These are phyloP conservation scores for Avena atlantica DNA, from an alignment of 176 grass and related monocot species.

Conservation along the genomic window DNA sequence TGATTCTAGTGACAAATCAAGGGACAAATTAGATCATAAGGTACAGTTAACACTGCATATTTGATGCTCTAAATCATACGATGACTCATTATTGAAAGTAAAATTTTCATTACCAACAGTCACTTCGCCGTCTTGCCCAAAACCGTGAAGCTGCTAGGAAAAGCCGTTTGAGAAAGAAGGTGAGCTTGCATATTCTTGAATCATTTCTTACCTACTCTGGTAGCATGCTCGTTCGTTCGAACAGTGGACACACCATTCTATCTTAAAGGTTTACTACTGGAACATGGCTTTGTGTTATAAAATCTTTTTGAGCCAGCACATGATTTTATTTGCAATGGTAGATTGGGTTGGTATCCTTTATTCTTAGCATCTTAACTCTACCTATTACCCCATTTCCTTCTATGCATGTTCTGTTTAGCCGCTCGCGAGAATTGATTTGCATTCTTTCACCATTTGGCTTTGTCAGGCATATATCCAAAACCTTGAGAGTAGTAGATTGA, in stretches of 20 bases:
- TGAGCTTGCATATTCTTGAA: slow-evolving; percentile 37
- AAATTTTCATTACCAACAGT: slow-evolving; percentile 48
- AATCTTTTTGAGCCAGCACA: background rate
- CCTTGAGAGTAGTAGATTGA: slow-evolving; percentile 92
- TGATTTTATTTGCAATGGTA: slow-evolving; percentile 25
- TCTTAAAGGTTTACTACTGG: background rate
- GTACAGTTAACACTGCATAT: slow-evolving; percentile 46
- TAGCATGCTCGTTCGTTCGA: slow-evolving; percentile 19
- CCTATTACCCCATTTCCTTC: background rate
- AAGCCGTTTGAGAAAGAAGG: slow-evolving; percentile 97
- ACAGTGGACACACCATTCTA: background rate
- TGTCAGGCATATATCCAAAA: slow-evolving; percentile 92
- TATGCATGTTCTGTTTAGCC: slow-evolving; percentile 7
- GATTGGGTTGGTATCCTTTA: slow-evolving; percentile 15
- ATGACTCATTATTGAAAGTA: slow-evolving; percentile 21
- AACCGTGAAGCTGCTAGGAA: slow-evolving; percentile 99
- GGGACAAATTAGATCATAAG: slow-evolving; percentile 81
- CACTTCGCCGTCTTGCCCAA: slow-evolving; percentile 91
- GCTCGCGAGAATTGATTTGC: slow-evolving; percentile 23
- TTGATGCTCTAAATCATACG: slow-evolving; percentile 7
- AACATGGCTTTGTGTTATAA: slow-evolving; percentile 14
- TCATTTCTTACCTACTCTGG: slow-evolving; percentile 3
- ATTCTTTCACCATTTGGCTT: slow-evolving; percentile 41
- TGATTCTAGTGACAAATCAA: slow-evolving; percentile 89
- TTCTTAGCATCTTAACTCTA: slow-evolving; percentile 8